Evolutionary conservation across 371 early-diverging fungal species (phyloP), one percentile per base, ranked within the genome.

Genomic region (Mucor piriformis): DNA sequence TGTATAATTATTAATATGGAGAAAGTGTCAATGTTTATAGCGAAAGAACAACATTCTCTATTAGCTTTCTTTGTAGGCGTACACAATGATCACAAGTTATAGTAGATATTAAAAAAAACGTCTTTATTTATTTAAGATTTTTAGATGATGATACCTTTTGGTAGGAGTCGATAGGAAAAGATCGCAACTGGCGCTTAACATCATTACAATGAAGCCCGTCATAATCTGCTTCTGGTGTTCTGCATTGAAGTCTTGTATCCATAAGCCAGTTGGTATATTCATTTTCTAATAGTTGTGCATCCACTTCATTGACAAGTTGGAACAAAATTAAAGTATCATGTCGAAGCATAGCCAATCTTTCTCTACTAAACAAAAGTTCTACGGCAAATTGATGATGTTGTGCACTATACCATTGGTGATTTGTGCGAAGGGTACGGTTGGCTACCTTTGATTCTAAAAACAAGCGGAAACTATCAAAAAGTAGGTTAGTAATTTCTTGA

Each of bases 181-280:
- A 27, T 16, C 44, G 44, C 16, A 67, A 47, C 35, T 67, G 67
- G 4, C 63, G 58, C 13, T 63, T 62, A 7, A 67, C 59, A 24
- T 67, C 67, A 34, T 62, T 59, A 51, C 67, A 67, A 33, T 54
- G 59, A 43, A 57, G 50, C 8, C 23, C 47, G 15, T 21, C 24
- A 16, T 62, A 59, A 32, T 67, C 59, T 18, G 15, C 54, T 24
- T 63, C 63, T 18, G 67, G 51, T 16, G 37, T 16, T 44, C 55
- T 54, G n/a, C 85, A 85, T 16, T 75, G 66, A 8, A 77, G 66
- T 23, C 77, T 63, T 1, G 75, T 74, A 54, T 85, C 85, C 75
- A 85, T 69, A 47, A 85, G 54, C 85, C 85, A 85, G 44, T 85
- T 85, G 37, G 77, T 62, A 51, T 83, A 85, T 58, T 83, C 85